Conservation (phyloP, 345 rosid species). For the Bruguiera sexangula region DNA sequence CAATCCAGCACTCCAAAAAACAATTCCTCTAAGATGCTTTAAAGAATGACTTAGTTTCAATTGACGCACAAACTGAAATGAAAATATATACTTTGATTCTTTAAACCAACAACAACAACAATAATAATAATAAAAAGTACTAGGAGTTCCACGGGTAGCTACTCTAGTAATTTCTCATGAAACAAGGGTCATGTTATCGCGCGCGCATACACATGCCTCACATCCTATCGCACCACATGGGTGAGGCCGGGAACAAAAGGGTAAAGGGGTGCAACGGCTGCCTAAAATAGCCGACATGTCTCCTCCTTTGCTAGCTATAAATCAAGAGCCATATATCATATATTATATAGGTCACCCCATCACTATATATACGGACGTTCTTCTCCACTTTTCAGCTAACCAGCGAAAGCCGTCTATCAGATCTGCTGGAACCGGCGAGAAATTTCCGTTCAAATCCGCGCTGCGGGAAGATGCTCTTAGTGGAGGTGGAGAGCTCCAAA, state of each 20-base stretch:
- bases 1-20: too few species aligned
- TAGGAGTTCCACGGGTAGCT: background rate
- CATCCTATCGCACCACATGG: constrained; percentile 16
- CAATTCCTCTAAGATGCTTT: too few species aligned
- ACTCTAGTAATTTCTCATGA: constrained; percentile 22
- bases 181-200: background rate
- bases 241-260: constrained; percentile 10
- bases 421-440: background rate
- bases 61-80: too few species aligned
- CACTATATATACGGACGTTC: background rate
- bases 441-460: background rate
- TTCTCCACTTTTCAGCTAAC: background rate
- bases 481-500: constrained; percentile 59
- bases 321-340: background rate
- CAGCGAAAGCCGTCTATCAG: background rate
- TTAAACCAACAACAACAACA: background rate
- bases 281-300: background rate
- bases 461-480: constrained; percentile 15
- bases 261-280: background rate
- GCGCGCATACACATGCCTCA: constrained; percentile 9
- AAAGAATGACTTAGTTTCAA: too few species aligned
- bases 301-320: constrained; percentile 13
- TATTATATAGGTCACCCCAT: background rate
- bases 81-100: too few species aligned
- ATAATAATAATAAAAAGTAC: too few species aligned